Base-by-base conservation (phyloP, 1,139 yeast species). In the Tardiomyces depauwii region DNA sequence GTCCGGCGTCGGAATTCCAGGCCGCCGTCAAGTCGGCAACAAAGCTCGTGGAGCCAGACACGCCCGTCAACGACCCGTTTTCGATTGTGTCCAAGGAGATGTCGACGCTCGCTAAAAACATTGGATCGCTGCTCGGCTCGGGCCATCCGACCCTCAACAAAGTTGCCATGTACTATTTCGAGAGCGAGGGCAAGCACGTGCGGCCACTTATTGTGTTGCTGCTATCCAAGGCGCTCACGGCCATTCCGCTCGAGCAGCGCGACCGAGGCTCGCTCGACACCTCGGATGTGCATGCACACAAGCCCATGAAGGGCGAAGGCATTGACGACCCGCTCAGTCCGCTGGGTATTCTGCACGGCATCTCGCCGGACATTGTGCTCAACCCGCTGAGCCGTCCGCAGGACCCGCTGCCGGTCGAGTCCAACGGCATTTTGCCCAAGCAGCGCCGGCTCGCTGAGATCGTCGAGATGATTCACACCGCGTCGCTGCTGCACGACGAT, bases 381-480 rank as follows among this genome's bases (percentile, higher is more conserved):
- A 88, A 88, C 58, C 96, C 96, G 2, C 71, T 88, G 51, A 79
- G 89, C 40, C 79, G 80, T 56, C 93, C 94, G 14, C 84, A 85
- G 75, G 84, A 79, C 54, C 72, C 77, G 42, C 70, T 84, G 50
- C 86, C 89, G 0, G 55, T 58, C 47, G 68, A 59, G 46, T 53
- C 62, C 43, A 60, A 67, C 70, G 59, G 78, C 74, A 87, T 91
- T 45, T 70, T 89, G 50, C 97, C 98, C 42, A 88, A 91, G 55
- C 99, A 91, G 66, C 74, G 97, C 53, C 75, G 98, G 48, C 72
- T 91, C 50, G 98, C 98, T 0, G 98, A 91, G 66, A 89, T 91
- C 57, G 96, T 91, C 12, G 99, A 91, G 65, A 87, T 91, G 95
- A 91, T 91, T 53, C 98, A 91, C 64, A 91, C 98, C 1, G 97